A percentile compares a stretch with the other conserved stretches of the same genome.
phyloP scores from a whole-genome alignment of 495 filamentous ascomycete genomes.

The Penicillium odoratum region DNA sequence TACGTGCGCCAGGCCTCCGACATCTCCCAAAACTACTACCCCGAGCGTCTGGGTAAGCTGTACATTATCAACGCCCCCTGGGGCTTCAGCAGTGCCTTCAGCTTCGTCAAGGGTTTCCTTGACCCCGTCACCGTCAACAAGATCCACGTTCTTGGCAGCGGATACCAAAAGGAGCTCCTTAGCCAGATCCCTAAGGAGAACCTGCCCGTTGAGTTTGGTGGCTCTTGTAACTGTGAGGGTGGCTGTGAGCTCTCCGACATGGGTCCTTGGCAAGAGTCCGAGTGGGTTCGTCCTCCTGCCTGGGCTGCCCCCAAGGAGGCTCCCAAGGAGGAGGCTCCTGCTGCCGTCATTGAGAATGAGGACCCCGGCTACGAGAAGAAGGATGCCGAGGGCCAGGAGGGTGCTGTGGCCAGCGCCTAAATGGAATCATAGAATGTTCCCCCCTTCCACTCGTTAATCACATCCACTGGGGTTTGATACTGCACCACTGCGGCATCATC shows the following conservation, averaged over 20 bases:
- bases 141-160: conserved; percentile 84
- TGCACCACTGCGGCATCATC: conserved; percentile 3
- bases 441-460: conserved; percentile 15
- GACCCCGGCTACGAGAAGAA: conserved; percentile 35
- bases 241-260: conserved; percentile 86
- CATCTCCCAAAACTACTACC: conserved; percentile 98
- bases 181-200: conserved; percentile 87
- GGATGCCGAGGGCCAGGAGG: conserved; percentile 31
- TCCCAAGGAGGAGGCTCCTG: conserved; percentile 23
- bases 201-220: conserved; percentile 83
- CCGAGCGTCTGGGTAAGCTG: conserved; percentile 83
- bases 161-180: conserved; percentile 81
- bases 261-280: conserved; percentile 85
- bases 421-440: conserved; percentile 9
- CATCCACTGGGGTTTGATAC: conserved; percentile 8
- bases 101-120: conserved; percentile 82
- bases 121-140: conserved; percentile 96
- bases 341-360: conserved; percentile 27
- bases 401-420: conserved; percentile 36
- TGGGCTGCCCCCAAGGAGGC: conserved; percentile 56
- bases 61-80: conserved; percentile 98
- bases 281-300: conserved; percentile 69
- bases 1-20: conserved; percentile 78
- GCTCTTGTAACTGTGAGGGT: conserved; percentile 75
- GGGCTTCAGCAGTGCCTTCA: conserved; percentile 84